Evolutionary conservation across 164 flowering plant genomes (phyloP).

Genomic region (Litsea cubeba): DNA sequence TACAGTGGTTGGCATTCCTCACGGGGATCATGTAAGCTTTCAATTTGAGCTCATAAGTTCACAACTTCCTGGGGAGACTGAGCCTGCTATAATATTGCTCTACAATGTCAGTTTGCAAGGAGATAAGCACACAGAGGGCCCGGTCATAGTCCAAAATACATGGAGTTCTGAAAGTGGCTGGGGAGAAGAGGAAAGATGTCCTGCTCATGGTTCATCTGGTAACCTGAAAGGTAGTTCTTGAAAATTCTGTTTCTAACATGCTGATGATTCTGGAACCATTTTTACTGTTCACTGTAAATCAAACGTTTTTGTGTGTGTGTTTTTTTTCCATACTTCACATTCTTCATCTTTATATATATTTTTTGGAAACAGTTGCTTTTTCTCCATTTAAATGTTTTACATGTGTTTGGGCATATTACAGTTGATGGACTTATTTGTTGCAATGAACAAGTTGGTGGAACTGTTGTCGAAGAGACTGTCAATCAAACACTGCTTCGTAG

Average conservation of each 20-base stretch:
- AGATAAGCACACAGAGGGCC: conserved; percentile 50
- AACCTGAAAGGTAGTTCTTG: conserved; percentile 43
- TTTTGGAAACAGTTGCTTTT: background rate
- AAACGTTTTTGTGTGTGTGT: too few species aligned
- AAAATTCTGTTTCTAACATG: background rate
- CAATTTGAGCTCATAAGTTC: conserved; percentile 57
- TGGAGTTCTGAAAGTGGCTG: conserved; percentile 70
- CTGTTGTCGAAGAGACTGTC: conserved; percentile 31
- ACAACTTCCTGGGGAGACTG: conserved; percentile 33
- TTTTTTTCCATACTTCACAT: background rate
- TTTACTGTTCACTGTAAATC: background rate
- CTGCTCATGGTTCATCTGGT: conserved; percentile 36
- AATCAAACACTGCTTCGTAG: conserved; percentile 30
- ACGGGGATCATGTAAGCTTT: conserved; percentile 44
- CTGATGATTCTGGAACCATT: background rate
- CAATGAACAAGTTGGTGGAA: conserved; percentile 52
- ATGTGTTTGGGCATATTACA: conserved; percentile 22
- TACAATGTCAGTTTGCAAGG: conserved; percentile 63
- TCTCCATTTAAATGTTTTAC: conserved; percentile 8
- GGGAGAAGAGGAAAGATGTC: conserved; percentile 82
- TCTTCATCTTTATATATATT: background rate
- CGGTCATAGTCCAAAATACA: conserved; percentile 65
- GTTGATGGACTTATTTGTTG: conserved; percentile 81
- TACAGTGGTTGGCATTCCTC: conserved; percentile 68
- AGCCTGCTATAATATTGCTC: conserved; percentile 52